Base-by-base conservation (phyloP, 768 basidiomycete species). In the Dendrothele bispora region DNA sequence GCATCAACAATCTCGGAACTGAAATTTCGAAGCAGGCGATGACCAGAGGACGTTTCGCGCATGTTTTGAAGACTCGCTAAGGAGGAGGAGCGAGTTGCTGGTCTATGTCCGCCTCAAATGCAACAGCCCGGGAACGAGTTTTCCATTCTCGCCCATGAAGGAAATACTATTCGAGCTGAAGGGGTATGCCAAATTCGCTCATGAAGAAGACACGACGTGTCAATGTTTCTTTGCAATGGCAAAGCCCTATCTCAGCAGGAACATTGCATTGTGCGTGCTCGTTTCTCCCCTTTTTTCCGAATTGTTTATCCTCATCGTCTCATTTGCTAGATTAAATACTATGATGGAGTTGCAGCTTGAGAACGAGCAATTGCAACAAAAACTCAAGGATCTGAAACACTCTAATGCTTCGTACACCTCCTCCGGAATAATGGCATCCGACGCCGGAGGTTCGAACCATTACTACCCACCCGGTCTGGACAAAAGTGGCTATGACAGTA, bases 321-420 rank as follows among this genome's bases (percentile, higher is more conserved):
- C 30, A 38, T 46, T 36, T 25, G 10, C 36, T 47, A 89, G 88
- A 78, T 66, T 88, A 25, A 80, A 85, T 53, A 81, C 83, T 1
- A 80, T 84, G 55, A 57, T 97, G 28, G 93, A 95, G 59, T 78
- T 95, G 41, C 94, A 92, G 64, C 72, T 86, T 47, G 91, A 95
- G 68, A 93, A 97, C 63, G 87, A 91, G 63, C 78, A 83, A 12
- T 66, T 97, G 34, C 77, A 86, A 54, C 78, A 79, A 50, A 82
- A 83, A 22, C 64, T 86, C 27, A 61, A 66, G 2, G 75, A 78
- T 43, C 60, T 74, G 14, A 64, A 46, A 18, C 52, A 60, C 40
- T 29, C 29, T 20, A 34, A n/a, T n/a, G n/a, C n/a, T n/a, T n/a
- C n/a, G n/a, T n/a, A n/a, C n/a, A n/a, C n/a, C n/a, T n/a, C n/a